These are phyloP conservation scores for Dactylorhiza incarnata DNA, from an alignment of 106 monocot species.

Conservation along the genomic window DNA sequence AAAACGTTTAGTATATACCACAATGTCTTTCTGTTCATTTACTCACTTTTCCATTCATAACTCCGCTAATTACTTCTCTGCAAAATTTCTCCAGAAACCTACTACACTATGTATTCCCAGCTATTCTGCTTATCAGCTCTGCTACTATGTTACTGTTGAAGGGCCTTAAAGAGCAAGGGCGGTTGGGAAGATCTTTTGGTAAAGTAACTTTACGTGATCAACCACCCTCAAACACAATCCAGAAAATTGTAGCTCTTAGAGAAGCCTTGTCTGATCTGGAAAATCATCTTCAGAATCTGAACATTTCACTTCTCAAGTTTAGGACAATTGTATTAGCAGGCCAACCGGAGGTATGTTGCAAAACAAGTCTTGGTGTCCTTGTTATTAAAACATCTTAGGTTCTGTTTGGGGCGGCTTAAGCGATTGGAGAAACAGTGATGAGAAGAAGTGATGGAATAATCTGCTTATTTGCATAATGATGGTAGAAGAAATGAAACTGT, in stretches of 20 bases:
- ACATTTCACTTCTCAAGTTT: conserved; percentile 78
- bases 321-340: conserved; percentile 73
- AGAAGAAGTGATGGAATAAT: too few relatives aligned
- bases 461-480: neutral
- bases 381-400: neutral
- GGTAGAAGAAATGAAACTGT: too few relatives aligned
- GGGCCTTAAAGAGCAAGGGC: conserved; percentile 81
- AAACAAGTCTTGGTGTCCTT: neutral
- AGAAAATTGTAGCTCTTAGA: conserved; percentile 85
- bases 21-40: neutral
- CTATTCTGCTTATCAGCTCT: conserved; percentile 41
- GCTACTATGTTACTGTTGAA: conserved; percentile 64
- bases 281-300: conserved; percentile 69
- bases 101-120: conserved; percentile 59
- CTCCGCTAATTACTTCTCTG: conserved; percentile 1
- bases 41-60: neutral
- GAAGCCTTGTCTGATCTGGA: conserved; percentile 84
- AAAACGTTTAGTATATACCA: neutral
- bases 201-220: conserved; percentile 86
- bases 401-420: neutral
- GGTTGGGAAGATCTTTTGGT: conserved; percentile 87
- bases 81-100: conserved; percentile 43
- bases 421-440: too few relatives aligned
- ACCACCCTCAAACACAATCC: conserved; percentile 93
- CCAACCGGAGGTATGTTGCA: conserved; percentile 80